Evolutionary conservation across 371 early-diverging fungal species (phyloP), one percentile per base, ranked within the genome.

Genomic region (Saksenaea oblongispora): DNA sequence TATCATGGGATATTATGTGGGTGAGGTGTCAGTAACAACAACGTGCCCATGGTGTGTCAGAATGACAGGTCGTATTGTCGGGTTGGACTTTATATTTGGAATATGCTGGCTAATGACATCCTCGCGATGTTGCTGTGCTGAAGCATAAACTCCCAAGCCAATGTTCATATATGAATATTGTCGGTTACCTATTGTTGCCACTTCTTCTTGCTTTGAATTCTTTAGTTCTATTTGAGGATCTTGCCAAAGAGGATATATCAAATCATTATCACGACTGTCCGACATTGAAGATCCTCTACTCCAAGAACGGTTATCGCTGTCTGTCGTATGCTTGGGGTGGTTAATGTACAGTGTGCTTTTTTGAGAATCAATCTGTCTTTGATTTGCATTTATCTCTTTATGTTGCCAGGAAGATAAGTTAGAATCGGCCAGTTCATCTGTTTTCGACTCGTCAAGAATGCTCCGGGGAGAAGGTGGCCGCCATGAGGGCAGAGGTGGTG

Each of bases 91-190:
- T 10, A 54, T 54, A 26, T 56, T 57, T 11, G 77, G 77, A 37
- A 75, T 60, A 61, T 81, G 82, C 37, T 76, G 78, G n/a, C 74
- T 64, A 18, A 81, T 81, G 0, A 81, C 82, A 69, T 81, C 82
- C 24, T 69, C 75, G 34, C 78, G 82, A 54, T 81, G 82, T 34
- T 81, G 82, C 56, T 81, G 82, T 0, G 82, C 82, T n/a, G 82
- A 81, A 15, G 82, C 82, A 66, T 81, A 81, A 8, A 81, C 76
- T 15, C 82, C 82, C 37, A 81, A 47, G 13, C 82, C 82, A 31
- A 81, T 74, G 27, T 78, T 81, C 69, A 72, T 80, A 37, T 76
- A 80, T 3, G 67, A 63, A 10, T 71, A 44, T 35, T 74, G 74
- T 31, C 51, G 58, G 18, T n/a, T 7, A 7, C 4, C 31, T 31